These are phyloP conservation scores for Suhomyces vadensis DNA, from an alignment of 805 yeast species.

Conservation along the genomic window DNA sequence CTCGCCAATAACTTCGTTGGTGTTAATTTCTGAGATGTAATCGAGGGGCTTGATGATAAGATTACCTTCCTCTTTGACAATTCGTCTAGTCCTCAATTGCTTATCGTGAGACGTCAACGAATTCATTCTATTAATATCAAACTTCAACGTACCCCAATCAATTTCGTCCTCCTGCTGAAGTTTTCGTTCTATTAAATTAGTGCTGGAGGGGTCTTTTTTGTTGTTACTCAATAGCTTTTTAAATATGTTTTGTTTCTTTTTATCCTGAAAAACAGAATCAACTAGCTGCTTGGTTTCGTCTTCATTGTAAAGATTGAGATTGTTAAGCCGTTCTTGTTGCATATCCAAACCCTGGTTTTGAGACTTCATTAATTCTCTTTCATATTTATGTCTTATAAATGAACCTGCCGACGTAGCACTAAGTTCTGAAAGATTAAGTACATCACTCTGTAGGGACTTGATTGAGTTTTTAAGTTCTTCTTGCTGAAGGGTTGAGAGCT, in stretches of 20 bases:
- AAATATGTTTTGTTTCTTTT: constrained; percentile 45
- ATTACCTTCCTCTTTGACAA: constrained; percentile 37
- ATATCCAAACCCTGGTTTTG: constrained; percentile 13
- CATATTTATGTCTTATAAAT: constrained; percentile 68
- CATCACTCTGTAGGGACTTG: constrained; percentile 48
- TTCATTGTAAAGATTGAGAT: constrained; percentile 24
- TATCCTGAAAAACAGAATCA: constrained; percentile 45
- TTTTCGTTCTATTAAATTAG: constrained; percentile 34
- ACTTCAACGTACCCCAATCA: constrained; percentile 43
- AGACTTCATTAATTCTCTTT: constrained; percentile 26
- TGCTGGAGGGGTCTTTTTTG: constrained; percentile 25
- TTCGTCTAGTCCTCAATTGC: constrained; percentile 65
- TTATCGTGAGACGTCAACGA: constrained; percentile 51
- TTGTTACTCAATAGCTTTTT: constrained; percentile 40
- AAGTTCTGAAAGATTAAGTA: constrained; percentile 59
- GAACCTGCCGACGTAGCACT: constrained; percentile 93
- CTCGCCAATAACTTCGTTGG: constrained; percentile 35
- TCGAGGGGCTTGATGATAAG: constrained; percentile 46
- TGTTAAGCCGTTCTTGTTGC: constrained; percentile 23
- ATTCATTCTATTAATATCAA: constrained; percentile 40
- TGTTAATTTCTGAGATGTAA: constrained; percentile 41
- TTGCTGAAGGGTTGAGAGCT: constrained; percentile 33
- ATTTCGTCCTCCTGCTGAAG: constrained; percentile 32
- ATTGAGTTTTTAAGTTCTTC: constrained; percentile 42
- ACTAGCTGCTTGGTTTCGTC: constrained; percentile 25